These are phyloP conservation scores for Suhomyces taliae DNA, from an alignment of 1,139 yeast species.

Conservation along the genomic window DNA sequence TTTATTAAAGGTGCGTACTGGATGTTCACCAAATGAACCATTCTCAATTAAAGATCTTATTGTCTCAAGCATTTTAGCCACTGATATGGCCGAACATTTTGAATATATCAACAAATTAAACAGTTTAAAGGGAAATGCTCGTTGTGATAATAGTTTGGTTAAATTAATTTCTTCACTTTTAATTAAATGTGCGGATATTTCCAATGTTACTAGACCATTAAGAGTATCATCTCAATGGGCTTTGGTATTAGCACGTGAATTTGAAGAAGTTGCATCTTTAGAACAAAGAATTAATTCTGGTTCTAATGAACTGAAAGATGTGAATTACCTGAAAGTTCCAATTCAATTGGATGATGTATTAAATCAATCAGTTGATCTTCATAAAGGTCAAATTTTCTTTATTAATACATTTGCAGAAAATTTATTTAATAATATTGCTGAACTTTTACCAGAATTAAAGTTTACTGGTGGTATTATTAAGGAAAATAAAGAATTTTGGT, in stretches of 20 bases:
- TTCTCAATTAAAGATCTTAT: slow-evolving; percentile 32
- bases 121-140: slow-evolving; percentile 24
- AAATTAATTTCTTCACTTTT: slow-evolving; percentile 63
- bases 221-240: slow-evolving; percentile 87
- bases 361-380: slow-evolving; percentile 47
- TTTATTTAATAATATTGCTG: slow-evolving; percentile 64
- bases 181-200: slow-evolving; percentile 91
- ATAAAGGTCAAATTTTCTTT: slow-evolving; percentile 82
- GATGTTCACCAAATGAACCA: slow-evolving; percentile 14
- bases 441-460: slow-evolving; percentile 54
- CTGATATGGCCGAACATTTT: slow-evolving; percentile 92
- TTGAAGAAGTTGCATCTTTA: slow-evolving; percentile 62
- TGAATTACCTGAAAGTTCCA: slow-evolving; percentile 33
- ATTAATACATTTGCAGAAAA: slow-evolving; percentile 79
- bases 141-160: slow-evolving; percentile 29
- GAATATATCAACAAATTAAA: slow-evolving; percentile 59
- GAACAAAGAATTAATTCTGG: slow-evolving; percentile 38
- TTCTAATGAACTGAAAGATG: slow-evolving; percentile 14
- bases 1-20: slow-evolving; percentile 27
- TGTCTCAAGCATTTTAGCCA: slow-evolving; percentile 65
- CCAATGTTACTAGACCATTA: slow-evolving; percentile 83
- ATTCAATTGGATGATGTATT: slow-evolving; percentile 40
- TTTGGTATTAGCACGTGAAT: slow-evolving; percentile 69
- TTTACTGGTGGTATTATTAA: slow-evolving; percentile 52
- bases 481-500: slow-evolving; percentile 49